Evolutionary conservation across 805 yeast species (phyloP), one percentile per base, ranked within the genome.

Genomic region (Pichia membranifaciens): DNA sequence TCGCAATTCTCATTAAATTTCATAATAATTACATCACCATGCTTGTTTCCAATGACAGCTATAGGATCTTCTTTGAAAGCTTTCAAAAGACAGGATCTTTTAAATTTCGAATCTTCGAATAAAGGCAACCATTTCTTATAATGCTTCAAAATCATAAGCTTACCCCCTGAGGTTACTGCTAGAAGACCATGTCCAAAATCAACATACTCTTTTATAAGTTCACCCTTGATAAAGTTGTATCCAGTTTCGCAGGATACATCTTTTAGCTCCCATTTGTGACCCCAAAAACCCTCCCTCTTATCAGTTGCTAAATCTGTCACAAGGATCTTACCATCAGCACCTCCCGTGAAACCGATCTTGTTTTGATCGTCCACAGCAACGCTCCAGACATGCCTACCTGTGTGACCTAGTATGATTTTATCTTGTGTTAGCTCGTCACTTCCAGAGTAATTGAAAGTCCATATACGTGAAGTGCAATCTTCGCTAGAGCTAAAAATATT

Each of bases 341-440:
- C 99, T 37, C 96, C 93, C 12, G 96, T 86, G 2, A 81, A 89
- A 7, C 84, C 81, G 2, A 82, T 54, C 43, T 70, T 61, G 18
- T 67, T 58, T 0, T 60, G 56, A 29, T 70, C 72, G 38, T 74
- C 71, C 0, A 79, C 72, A 54, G 80, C 86, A 2, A 84, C 76
- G 21, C 87, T 79, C 99, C 98, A 93, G 1, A 85, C 76, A 58
- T 87, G 91, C 61, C 93, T 84, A 3, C 95, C 96, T 31, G 77
- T 72, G 60, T 90, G 97, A 20, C 83, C 79, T 44, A 84, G 87
- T 54, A 76, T 74, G 2, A 79, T 69, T 32, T 71, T 71, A 2
- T 59, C 54, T 52, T 78, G 78, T 6, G 56, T 54, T 41, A 84
- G 63, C 10, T 63, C 65, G 0, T 60, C 48, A 31, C 17, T 16